Percentiles rank a stretch among this genome's conserved stretches.
phyloP scores from a whole-genome alignment of 495 filamentous ascomycete species.

The Xylaria bambusicola region DNA sequence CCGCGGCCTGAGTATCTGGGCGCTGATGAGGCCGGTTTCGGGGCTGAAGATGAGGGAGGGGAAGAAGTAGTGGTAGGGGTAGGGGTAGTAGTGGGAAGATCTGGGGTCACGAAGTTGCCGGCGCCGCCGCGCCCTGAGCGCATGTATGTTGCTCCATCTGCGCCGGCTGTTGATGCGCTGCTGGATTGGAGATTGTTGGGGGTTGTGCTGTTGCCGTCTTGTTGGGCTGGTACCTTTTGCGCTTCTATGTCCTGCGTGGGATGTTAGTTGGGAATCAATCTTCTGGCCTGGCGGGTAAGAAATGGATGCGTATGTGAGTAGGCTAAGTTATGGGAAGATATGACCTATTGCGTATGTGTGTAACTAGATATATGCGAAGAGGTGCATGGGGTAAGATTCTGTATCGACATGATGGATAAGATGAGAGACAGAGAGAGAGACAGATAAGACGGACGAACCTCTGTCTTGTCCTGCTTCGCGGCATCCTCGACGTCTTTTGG shows the following conservation, averaged over 20 bases:
- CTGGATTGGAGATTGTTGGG: conserved; percentile 18
- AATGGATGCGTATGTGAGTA: neutral
- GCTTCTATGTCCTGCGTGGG: conserved; percentile 46
- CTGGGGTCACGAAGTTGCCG: conserved; percentile 56
- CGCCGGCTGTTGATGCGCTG: conserved; percentile 24
- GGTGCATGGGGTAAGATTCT: too few relatives aligned
- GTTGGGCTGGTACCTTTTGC: conserved; percentile 30
- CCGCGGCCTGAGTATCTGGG: conserved; percentile 50
- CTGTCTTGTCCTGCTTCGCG: conserved; percentile 18
- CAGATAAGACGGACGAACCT: conserved; percentile 26
- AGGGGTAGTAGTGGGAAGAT: conserved; percentile 24
- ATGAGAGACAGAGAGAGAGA: too few relatives aligned
- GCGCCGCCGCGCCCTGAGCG: conserved; percentile 62
- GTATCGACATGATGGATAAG: too few relatives aligned
- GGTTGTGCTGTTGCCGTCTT: conserved; percentile 19
- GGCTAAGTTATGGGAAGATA: too few relatives aligned
- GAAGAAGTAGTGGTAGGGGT: conserved; percentile 7
- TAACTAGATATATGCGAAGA: too few relatives aligned
- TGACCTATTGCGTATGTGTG: neutral
- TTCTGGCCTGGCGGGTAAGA: neutral
- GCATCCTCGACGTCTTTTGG: conserved; percentile 55
- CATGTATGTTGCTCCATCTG: too few relatives aligned
- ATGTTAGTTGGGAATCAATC: conserved; percentile 1
- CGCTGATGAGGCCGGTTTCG: neutral
- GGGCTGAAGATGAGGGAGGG: neutral